Base-by-base conservation (phyloP, 345 rosid species). In the Rhizophora mangle region DNA sequence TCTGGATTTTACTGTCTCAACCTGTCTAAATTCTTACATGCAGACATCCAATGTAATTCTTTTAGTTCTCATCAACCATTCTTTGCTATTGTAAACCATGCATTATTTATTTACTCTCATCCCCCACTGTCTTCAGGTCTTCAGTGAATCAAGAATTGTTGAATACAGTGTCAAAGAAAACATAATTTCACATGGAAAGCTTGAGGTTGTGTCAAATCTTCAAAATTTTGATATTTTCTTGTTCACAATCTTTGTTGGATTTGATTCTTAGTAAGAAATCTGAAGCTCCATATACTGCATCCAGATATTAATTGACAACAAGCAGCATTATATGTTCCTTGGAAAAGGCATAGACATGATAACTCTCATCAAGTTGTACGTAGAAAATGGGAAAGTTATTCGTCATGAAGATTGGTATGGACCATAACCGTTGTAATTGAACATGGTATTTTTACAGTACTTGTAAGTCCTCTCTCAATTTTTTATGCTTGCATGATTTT, bases 331-430 rank as follows among this genome's bases (percentile, higher is more conserved):
- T 80, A 85, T 84, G 82, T 74, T 89, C 79, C 1, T 86, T 78
- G 98, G 97, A 62, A 91, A 52, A 76, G 67, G 78, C 74, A 86
- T 93, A 68, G 84, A 85, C 59, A 83, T 93, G 97, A 81, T 84
- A 64, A 89, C 98, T 63, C 96, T 93, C 49, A 91, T 91, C 67
- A 86, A 75, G 84, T 83, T 93, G 62, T 32, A 79, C 31, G 82
- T 88, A 22, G 90, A 84, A 83, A 68, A 91, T 51, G 98, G 88
- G 16, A 93, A 89, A 85, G 84, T 93, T 62, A 77, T 88, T 53
- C 93, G 89, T 19, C 98, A 89, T 10, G 97, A 93, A 83, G 97
- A 93, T 72, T 85, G 94, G 98, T 93, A 90, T 16, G 75, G 37
- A 22, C 54, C 67, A 8, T 37, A 10, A 51, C 62, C 13, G 68